Conservation (phyloP, 345 rosid species). For the Ceriops tagal region DNA sequence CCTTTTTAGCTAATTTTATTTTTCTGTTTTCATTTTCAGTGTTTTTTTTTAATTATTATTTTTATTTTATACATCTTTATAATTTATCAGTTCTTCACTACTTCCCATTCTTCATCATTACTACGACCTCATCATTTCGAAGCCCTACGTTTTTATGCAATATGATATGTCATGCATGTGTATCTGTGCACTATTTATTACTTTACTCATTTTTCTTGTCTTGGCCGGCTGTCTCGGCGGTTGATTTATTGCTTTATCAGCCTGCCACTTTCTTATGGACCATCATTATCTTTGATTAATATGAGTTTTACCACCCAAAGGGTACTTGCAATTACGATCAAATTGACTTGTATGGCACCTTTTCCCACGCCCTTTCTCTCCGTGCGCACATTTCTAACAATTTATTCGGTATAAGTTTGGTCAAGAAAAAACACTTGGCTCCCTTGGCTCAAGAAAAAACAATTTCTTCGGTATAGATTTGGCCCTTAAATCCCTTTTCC, state of each 20-base stretch:
- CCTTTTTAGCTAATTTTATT: background rate
- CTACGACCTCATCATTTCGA: constrained; percentile 19
- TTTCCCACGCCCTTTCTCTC: constrained; percentile 8
- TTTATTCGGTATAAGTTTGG: too few species aligned
- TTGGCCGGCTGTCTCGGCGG: constrained; percentile 17
- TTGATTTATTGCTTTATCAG: constrained; percentile 22
- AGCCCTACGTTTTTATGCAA: background rate
- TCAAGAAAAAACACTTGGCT: too few species aligned
- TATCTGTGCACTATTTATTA: background rate
- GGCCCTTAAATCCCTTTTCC: too few species aligned
- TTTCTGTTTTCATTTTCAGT: background rate
- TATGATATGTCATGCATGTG: background rate
- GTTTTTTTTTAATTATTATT: background rate
- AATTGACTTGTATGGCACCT: constrained; percentile 28
- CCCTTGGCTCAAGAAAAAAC: too few species aligned
- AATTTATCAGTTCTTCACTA: constrained; percentile 7
- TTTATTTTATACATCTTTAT: background rate
- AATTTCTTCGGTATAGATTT: too few species aligned
- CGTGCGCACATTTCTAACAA: background rate
- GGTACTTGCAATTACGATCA: constrained; percentile 37
- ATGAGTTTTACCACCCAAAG: constrained; percentile 36
- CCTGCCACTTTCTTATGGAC: constrained; percentile 31
- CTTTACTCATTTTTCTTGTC: constrained; percentile 4
- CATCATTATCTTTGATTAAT: constrained; percentile 29
- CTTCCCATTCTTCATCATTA: constrained; percentile 21